Conservation (phyloP, 2,329 filamentous ascomycete species). For the Cladosporium sp. region DNA sequence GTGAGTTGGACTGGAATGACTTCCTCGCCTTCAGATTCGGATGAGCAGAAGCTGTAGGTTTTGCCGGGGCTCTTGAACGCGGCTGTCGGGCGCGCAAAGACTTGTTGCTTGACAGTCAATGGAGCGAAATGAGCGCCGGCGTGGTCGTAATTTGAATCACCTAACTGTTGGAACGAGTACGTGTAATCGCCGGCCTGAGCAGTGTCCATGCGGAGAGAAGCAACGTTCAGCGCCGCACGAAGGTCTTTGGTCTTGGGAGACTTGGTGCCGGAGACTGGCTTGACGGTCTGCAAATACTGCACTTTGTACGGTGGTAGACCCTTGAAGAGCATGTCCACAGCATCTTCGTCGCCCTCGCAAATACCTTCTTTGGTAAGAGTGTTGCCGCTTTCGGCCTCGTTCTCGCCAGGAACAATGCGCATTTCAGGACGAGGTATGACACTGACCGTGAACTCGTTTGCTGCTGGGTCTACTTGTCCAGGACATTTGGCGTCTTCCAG, state of each 20-base stretch:
- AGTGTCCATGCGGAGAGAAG: constrained; percentile 84
- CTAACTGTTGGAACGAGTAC: constrained; percentile 81
- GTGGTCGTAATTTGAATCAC: constrained; percentile 82
- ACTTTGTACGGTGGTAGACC: constrained; percentile 81
- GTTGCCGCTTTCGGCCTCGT: constrained; percentile 49
- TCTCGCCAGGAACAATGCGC: constrained; percentile 61
- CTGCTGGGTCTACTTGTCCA: constrained; percentile 73
- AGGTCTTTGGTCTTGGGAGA: constrained; percentile 68
- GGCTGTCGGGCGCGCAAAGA: constrained; percentile 81
- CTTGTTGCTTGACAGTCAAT: constrained; percentile 74
- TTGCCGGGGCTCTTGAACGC: constrained; percentile 83
- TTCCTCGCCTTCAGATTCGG: constrained; percentile 76
- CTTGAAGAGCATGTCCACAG: constrained; percentile 76
- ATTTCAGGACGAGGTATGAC: constrained; percentile 84
- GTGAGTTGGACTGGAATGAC: constrained; percentile 83
- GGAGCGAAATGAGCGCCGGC: constrained; percentile 66
- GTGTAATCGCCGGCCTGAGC: constrained; percentile 78
- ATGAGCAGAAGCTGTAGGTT: constrained; percentile 92
- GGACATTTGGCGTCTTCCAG: constrained; percentile 80
- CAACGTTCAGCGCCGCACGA: constrained; percentile 73
- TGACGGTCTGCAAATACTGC: constrained; percentile 77
- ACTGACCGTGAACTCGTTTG: constrained; percentile 74
- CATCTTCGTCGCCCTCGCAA: constrained; percentile 92
- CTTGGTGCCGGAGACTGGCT: constrained; percentile 65
- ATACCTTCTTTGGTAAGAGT: constrained; percentile 75